Evolutionary conservation across 371 early-diverging fungal species (phyloP).

Genomic region (Circinella minor): DNA sequence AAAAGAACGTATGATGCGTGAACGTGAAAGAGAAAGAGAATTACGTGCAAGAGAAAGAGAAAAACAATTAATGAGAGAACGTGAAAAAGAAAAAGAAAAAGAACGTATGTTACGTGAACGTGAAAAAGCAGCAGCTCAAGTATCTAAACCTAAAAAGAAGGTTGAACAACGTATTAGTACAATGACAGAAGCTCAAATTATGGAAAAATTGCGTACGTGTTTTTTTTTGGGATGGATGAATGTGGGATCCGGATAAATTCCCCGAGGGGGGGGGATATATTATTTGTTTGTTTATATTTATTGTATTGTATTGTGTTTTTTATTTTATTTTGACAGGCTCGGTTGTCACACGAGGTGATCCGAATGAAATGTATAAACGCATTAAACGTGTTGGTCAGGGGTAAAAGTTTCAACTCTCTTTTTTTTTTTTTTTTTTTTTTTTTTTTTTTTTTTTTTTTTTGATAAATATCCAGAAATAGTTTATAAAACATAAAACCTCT

Average conservation of each 20-base stretch:
- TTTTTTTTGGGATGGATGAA: too few relatives aligned
- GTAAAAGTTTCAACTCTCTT: constrained; percentile 37
- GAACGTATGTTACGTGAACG: constrained; percentile 27
- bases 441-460: too few relatives aligned
- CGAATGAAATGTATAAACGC: constrained; percentile 82
- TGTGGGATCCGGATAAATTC: too few relatives aligned
- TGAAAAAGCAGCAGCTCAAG: constrained; percentile 34
- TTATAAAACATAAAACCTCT: too few relatives aligned
- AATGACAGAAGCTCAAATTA: constrained; percentile 90
- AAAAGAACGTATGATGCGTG: constrained; percentile 37
- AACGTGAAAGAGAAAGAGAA: constrained; percentile 24
- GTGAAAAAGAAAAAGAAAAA: constrained; percentile 22
- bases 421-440: not conserved
- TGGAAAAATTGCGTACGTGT: constrained; percentile 82
- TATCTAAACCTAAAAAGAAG: constrained; percentile 53
- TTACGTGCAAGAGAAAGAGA: constrained; percentile 26
- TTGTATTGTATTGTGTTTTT: constrained; percentile 1
- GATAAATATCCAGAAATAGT: too few relatives aligned
- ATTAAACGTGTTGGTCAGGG: constrained; percentile 96
- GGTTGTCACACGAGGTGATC: constrained; percentile 88
- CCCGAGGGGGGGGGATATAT: not conserved
- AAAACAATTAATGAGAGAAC: constrained; percentile 26
- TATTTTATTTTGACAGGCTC: constrained; percentile 26
- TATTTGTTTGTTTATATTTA: not conserved
- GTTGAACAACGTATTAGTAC: constrained; percentile 80